Percentiles rank a stretch among this genome's conserved stretches.
These are phyloP conservation scores for Aegilops longissima DNA, from an alignment of 176 grass and related monocot species.

Conservation along the genomic window DNA sequence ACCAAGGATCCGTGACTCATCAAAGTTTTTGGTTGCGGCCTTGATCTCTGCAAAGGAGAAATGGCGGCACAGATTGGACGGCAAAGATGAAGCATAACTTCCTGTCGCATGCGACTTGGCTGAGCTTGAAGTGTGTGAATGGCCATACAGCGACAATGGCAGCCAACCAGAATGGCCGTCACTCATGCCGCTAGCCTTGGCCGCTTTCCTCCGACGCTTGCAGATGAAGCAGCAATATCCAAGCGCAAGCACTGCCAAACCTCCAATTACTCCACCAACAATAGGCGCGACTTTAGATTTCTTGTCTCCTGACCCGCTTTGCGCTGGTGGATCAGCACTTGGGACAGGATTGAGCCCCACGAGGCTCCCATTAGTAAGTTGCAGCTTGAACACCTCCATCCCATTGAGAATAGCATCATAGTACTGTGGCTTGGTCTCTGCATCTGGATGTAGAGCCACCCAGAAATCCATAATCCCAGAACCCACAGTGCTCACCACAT, in stretches of 20 bases:
- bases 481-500: conserved; percentile 43
- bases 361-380: conserved; percentile 60
- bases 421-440: conserved; percentile 19
- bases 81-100: conserved; percentile 78
- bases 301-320: not conserved
- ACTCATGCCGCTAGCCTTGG: conserved; percentile 64
- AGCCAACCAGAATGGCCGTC: conserved; percentile 84
- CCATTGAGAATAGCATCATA: conserved; percentile 88
- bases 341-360: conserved; percentile 72
- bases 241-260: conserved; percentile 48
- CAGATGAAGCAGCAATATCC: conserved; percentile 53
- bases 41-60: conserved; percentile 89
- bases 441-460: conserved; percentile 65
- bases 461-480: conserved; percentile 58
- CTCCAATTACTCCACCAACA: conserved; percentile 64
- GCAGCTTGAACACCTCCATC: conserved; percentile 87
- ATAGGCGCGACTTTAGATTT: conserved; percentile 40
- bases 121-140: conserved; percentile 66
- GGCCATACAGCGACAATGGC: conserved; percentile 72
- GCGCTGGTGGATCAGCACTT: not conserved
- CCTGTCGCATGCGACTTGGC: conserved; percentile 76
- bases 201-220: conserved; percentile 38
- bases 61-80: conserved; percentile 85
- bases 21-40: conserved; percentile 81
- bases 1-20: conserved; percentile 81